phyloP scores from a whole-genome alignment of 192 early-diverging fungal genomes.

The Coemansia sp. region DNA sequence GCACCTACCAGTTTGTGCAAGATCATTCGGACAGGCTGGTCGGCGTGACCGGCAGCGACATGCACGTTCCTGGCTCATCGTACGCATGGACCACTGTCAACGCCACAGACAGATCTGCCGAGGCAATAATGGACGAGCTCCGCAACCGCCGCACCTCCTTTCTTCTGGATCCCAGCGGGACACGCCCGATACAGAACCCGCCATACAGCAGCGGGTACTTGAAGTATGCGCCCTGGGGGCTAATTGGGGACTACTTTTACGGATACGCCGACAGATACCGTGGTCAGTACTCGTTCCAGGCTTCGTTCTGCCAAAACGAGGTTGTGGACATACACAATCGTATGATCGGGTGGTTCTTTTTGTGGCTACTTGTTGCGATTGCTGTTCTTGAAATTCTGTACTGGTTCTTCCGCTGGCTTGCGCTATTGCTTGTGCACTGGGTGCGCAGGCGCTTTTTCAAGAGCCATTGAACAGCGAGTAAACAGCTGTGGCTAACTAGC shows the following conservation, averaged over 20 bases:
- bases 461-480: background rate
- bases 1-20: conserved; percentile 59
- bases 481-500: no score
- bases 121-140: conserved; percentile 61
- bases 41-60: conserved; percentile 65
- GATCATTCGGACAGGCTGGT: conserved; percentile 48
- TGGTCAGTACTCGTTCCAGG: conserved; percentile 74
- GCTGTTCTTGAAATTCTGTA: conserved; percentile 31
- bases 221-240: conserved; percentile 55
- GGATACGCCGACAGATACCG: conserved; percentile 61
- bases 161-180: conserved; percentile 67
- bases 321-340: conserved; percentile 43
- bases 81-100: conserved; percentile 66
- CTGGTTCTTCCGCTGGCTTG: conserved; percentile 45
- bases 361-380: conserved; percentile 40
- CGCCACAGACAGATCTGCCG: conserved; percentile 41
- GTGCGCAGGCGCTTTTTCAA: conserved; percentile 7
- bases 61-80: conserved; percentile 63
- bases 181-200: conserved; percentile 51
- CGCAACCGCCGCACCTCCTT: conserved; percentile 60
- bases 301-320: conserved; percentile 63
- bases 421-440: conserved; percentile 10
- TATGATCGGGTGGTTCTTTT: conserved; percentile 48
- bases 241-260: conserved; percentile 63
- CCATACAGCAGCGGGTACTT: conserved; percentile 46